These are phyloP conservation scores for Cladosporium sp. DNA, from an alignment of 2,329 filamentous ascomycete species.

Conservation along the genomic window DNA sequence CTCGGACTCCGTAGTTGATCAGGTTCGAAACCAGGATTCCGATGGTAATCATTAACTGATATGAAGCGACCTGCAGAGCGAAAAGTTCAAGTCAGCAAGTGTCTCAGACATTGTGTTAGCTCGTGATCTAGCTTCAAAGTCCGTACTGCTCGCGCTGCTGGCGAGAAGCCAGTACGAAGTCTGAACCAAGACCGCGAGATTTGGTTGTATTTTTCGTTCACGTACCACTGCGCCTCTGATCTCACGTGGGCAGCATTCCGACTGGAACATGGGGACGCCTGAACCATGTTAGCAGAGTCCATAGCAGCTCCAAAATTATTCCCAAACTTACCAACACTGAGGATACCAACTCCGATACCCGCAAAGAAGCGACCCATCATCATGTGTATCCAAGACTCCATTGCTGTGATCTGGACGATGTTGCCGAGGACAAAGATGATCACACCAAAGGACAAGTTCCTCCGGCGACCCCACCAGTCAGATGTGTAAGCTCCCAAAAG, in stretches of 20 bases:
- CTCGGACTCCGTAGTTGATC: slow-evolving; percentile 47
- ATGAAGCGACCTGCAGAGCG: slow-evolving; percentile 39
- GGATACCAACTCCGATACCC: slow-evolving; percentile 46
- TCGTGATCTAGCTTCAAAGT: no score
- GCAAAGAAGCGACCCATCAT: slow-evolving; percentile 45
- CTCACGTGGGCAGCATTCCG: slow-evolving; percentile 46
- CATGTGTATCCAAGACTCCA: slow-evolving; percentile 22
- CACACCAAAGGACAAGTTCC: background rate
- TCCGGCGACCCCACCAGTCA: slow-evolving; percentile 7
- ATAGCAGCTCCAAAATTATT: slow-evolving; percentile 16
- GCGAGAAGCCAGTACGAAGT: no score
- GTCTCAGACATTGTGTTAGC: no score
- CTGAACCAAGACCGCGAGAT: no score
- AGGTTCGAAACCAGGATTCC: slow-evolving; percentile 49
- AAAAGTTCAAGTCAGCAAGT: no score
- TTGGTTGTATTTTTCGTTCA: no score
- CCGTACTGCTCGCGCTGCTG: no score
- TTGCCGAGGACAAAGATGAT: slow-evolving; percentile 42
- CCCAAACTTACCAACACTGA: slow-evolving; percentile 32
- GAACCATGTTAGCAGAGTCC: background rate
- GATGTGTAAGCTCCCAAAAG: slow-evolving; percentile 6
- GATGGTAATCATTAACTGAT: slow-evolving; percentile 50
- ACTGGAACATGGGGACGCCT: slow-evolving; percentile 50
- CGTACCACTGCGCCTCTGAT: slow-evolving; percentile 39
- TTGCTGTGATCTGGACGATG: slow-evolving; percentile 45